These are phyloP conservation scores for Gossypium gossypioides DNA, from an alignment of 441 rosid genomes.

Conservation along the genomic window DNA sequence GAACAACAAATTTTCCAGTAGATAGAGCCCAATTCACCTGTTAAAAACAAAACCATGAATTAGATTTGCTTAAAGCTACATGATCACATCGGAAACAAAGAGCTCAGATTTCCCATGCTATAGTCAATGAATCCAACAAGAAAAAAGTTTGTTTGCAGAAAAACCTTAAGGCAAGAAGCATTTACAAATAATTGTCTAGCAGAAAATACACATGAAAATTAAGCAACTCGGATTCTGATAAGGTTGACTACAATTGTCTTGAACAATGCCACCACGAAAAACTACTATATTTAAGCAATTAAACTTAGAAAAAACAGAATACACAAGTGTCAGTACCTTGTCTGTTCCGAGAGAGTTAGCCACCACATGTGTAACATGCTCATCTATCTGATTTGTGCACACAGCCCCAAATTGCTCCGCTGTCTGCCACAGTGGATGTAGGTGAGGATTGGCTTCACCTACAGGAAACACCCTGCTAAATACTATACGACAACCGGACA, in stretches of 20 bases:
- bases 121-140: neutral
- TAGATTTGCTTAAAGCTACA: neutral
- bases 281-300: neutral
- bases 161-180: neutral
- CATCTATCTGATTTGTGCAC: conserved; percentile 79
- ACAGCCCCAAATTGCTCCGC: conserved; percentile 97
- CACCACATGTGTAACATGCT: conserved; percentile 92
- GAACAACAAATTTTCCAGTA: conserved; percentile 72
- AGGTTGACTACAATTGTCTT: neutral
- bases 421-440: conserved; percentile 89
- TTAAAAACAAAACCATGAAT: conserved; percentile 21
- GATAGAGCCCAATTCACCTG: conserved; percentile 93
- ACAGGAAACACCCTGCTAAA: conserved; percentile 94
- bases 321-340: conserved; percentile 51
- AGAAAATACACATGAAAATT: neutral
- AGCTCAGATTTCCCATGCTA: neutral
- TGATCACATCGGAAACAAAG: neutral
- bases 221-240: neutral
- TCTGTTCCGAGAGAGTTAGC: conserved; percentile 89
- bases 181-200: neutral
- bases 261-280: neutral
- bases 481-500: conserved; percentile 75
- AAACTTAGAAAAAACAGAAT: neutral
- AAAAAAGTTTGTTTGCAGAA: neutral
- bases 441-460: conserved; percentile 85